phyloP scores from a whole-genome alignment of 441 rosid genomes.

The Syzygium malaccense region DNA sequence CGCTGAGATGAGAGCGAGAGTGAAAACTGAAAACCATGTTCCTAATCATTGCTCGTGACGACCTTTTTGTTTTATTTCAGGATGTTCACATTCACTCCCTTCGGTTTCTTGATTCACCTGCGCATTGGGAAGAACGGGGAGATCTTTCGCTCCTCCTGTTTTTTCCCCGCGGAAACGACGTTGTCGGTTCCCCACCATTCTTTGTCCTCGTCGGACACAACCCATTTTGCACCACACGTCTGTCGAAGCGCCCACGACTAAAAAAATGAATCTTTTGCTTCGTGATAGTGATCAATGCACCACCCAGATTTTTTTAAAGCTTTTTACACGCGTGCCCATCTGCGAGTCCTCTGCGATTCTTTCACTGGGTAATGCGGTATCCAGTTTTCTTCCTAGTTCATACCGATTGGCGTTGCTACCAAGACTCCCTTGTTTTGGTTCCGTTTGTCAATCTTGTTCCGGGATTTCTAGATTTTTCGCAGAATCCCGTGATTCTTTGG shows the following conservation, averaged over 20 bases:
- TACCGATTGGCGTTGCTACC: neutral
- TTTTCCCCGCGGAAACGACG: neutral
- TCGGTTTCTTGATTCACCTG: neutral
- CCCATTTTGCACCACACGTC: conserved; percentile 7
- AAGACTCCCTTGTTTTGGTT: neutral
- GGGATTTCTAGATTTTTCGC: neutral
- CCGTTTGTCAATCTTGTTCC: neutral
- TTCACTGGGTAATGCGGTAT: neutral
- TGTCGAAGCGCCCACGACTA: neutral
- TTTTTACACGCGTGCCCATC: neutral
- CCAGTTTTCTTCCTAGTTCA: neutral
- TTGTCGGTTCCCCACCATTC: neutral
- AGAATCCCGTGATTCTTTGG: neutral
- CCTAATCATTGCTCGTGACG: neutral
- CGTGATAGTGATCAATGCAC: neutral
- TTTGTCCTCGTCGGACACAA: neutral
- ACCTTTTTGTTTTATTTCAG: neutral
- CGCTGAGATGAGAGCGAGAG: neutral
- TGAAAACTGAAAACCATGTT: neutral
- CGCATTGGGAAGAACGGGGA: neutral
- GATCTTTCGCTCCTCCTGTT: neutral
- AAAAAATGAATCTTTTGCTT: neutral
- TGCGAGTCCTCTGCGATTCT: neutral
- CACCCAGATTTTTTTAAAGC: neutral
- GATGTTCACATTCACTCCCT: neutral